Evolutionary conservation across 805 yeast species (phyloP).

Genomic region (Kodamaea nitidulidarum): DNA sequence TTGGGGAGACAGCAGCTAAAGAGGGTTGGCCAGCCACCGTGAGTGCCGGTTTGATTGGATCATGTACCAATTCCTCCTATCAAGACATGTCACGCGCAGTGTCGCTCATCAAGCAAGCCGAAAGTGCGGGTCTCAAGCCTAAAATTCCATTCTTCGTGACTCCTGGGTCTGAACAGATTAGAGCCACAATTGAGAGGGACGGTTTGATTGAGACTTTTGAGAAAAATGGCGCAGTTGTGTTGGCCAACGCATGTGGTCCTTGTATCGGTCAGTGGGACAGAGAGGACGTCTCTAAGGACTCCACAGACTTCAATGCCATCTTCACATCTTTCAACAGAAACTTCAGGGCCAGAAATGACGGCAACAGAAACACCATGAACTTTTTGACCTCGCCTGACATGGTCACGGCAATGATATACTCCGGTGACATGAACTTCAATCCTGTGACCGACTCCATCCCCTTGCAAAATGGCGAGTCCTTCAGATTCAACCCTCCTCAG

Average conservation of each 20-base stretch:
- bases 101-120: constrained; percentile 87
- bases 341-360: constrained; percentile 96
- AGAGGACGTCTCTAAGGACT: constrained; percentile 62
- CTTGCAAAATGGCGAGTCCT: constrained; percentile 63
- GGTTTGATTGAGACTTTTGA: constrained; percentile 86
- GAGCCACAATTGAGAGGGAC: constrained; percentile 97
- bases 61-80: constrained; percentile 97
- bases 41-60: constrained; percentile 93
- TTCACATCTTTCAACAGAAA: constrained; percentile 97
- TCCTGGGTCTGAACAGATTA: constrained; percentile 97
- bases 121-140: constrained; percentile 83
- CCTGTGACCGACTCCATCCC: constrained; percentile 84
- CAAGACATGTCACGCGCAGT: constrained; percentile 98
- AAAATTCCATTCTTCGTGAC: constrained; percentile 88
- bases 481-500: constrained; percentile 72
- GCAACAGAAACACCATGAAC: constrained; percentile 96
- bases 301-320: constrained; percentile 75
- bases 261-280: constrained; percentile 99
- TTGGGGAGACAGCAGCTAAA: constrained; percentile 76
- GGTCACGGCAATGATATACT: constrained; percentile 94
- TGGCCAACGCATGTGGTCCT: constrained; percentile 99
- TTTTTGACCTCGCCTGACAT: constrained; percentile 98
- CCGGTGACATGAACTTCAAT: constrained; percentile 89
- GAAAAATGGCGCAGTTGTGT: constrained; percentile 88
- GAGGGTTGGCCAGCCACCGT: constrained; percentile 92